Evolutionary conservation across 306 rosid species (phyloP), one percentile per base, ranked within the genome.

Genomic region (Rosa multiflora): DNA sequence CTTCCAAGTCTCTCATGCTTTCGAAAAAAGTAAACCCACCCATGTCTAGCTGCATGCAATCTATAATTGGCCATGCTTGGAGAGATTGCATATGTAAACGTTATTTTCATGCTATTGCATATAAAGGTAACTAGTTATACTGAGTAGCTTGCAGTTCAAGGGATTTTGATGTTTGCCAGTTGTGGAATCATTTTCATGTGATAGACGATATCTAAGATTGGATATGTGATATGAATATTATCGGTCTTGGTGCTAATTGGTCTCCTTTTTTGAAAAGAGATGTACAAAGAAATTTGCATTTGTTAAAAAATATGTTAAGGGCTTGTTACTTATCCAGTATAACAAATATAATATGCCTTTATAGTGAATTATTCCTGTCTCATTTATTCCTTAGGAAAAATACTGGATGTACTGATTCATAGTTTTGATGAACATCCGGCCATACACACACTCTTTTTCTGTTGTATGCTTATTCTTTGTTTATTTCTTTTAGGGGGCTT

Each of bases 111-210:
- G 14, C 61, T 10, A 13, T 56, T 75, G 53, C 10, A 40, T 42
- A 51, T n/a, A 15, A 75, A 59, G 37, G 43, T 5, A 44, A 15
- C 46, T 64, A 51, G 5, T 21, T 14, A 47, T 17, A 52, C 61
- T 48, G 37, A 59, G 64, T 76, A 51, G 67, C 66, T 67, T 78
- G 76, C 67, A 77, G 21, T 67, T 77, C 64, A 66, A n/a, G 43
- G 48, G 47, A 49, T 21, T 35, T 72, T 55, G 1, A 47, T 35
- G 3, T 74, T 48, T 82, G 73, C 72, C 66, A 53, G 37, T 76
- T 61, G 13, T 48, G 49, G 49, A 58, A 64, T 51, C 23, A 40
- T 4, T 71, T 76, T 23, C 49, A 62, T 29, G 20, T 35, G 39
- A 68, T 26, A 32, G 18, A 10, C 2, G 5, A 70, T n/a, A 14